Evolutionary conservation across 2,329 filamentous ascomycete species (phyloP).

Genomic region (Xylaria hypoxylon): DNA sequence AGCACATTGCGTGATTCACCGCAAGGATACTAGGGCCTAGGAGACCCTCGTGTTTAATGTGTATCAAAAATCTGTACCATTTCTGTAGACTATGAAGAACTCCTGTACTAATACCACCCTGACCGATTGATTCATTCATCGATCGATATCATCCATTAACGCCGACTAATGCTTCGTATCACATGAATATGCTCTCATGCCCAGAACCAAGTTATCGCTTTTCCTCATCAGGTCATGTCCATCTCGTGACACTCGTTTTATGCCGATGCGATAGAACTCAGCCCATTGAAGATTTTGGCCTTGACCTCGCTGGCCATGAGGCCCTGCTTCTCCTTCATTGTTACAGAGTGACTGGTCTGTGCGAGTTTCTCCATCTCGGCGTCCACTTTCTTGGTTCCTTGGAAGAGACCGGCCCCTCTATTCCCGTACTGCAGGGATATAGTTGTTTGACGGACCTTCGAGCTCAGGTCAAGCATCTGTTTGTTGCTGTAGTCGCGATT

Average conservation of each 20-base stretch:
- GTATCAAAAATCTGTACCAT: constrained; percentile 35
- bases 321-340: constrained; percentile 52
- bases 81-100: constrained; percentile 37
- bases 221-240: constrained; percentile 1
- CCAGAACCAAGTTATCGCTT: constrained; percentile 19
- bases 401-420: constrained; percentile 45
- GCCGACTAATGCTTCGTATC: constrained; percentile 51
- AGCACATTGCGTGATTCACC: not conserved
- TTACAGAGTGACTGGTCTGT: constrained; percentile 48
- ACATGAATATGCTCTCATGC: constrained; percentile 24
- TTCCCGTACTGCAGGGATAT: constrained; percentile 51
- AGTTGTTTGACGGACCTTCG: constrained; percentile 79
- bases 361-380: constrained; percentile 48
- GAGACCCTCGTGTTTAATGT: constrained; percentile 13
- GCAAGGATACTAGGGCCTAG: not conserved
- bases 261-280: constrained; percentile 35
- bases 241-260: constrained; percentile 17
- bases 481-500: constrained; percentile 94
- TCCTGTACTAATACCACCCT: constrained; percentile 40
- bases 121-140: constrained; percentile 30
- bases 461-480: constrained; percentile 88
- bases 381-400: constrained; percentile 36
- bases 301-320: constrained; percentile 50
- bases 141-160: constrained; percentile 39
- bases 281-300: constrained; percentile 50